Conservation (phyloP, 2,329 filamentous ascomycete genomes). For the Fusarium sambucinum region DNA sequence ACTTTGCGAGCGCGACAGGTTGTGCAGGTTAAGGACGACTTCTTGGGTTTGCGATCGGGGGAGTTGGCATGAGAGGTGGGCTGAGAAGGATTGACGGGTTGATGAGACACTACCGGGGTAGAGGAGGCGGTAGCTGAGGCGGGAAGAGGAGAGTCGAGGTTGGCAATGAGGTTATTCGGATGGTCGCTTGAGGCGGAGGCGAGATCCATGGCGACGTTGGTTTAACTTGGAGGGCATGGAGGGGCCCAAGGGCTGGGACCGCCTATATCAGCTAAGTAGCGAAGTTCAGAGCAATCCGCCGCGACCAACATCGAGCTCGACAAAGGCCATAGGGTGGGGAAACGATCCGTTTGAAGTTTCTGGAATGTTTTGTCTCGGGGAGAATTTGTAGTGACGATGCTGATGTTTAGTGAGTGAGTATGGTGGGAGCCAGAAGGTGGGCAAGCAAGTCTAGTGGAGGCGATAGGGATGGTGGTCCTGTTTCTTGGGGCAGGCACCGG, state of each 20-base stretch:
- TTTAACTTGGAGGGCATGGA: constrained; percentile 44
- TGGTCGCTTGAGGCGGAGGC: constrained; percentile 46
- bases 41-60: constrained; percentile 55
- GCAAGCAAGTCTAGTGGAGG: constrained; percentile 26
- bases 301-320: constrained; percentile 30
- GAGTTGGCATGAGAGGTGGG: constrained; percentile 46
- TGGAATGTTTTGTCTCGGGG: constrained; percentile 20
- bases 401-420: constrained; percentile 22
- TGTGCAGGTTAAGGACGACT: constrained; percentile 63
- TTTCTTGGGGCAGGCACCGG: constrained; percentile 7
- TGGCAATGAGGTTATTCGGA: constrained; percentile 47
- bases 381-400: constrained; percentile 26
- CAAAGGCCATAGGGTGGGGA: constrained; percentile 29
- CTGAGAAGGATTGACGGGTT: constrained; percentile 37
- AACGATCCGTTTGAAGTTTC: constrained; percentile 10
- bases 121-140: constrained; percentile 14
- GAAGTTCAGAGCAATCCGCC: constrained; percentile 37
- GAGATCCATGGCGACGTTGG: constrained; percentile 48
- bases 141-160: constrained; percentile 45
- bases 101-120: constrained; percentile 29
- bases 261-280: constrained; percentile 32
- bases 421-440: constrained; percentile 31
- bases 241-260: constrained; percentile 35
- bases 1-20: constrained; percentile 69
- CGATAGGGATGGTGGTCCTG: constrained; percentile 26